Percentiles rank a stretch among this genome's conserved stretches.
Conservation (phyloP, 371 early-diverging fungal species). For the Rhizomucor miehei region DNA sequence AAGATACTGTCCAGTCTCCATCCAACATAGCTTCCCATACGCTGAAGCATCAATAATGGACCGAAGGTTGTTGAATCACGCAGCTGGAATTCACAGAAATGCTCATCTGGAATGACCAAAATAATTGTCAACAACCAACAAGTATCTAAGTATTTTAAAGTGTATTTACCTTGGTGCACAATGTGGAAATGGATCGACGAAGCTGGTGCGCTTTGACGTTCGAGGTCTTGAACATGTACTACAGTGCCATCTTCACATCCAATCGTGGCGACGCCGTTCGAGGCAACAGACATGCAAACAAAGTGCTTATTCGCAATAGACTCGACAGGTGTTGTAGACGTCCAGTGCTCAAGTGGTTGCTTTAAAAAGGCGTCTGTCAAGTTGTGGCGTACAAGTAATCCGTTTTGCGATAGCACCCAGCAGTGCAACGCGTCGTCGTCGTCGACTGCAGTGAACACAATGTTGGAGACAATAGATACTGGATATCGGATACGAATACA, state of each 20-base stretch:
- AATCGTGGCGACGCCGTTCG: slow-evolving; percentile 8
- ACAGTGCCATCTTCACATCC: slow-evolving; percentile 7
- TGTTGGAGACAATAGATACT: slow-evolving; percentile 2
- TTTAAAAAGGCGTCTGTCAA: neutral
- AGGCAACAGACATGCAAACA: slow-evolving; percentile 4
- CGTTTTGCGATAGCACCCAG: slow-evolving; percentile 8
- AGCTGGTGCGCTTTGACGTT: slow-evolving; percentile 1
- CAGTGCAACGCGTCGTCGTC: slow-evolving; percentile 2
- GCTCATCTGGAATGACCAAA: neutral
- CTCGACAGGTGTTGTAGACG: neutral
- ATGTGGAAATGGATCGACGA: neutral
- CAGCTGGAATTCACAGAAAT: slow-evolving; percentile 5
- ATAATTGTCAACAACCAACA: no score
- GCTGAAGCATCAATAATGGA: slow-evolving; percentile 1
- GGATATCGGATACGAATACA: slow-evolving; percentile 4
- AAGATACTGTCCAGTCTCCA: neutral
- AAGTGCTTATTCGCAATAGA: neutral
- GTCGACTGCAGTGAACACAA: slow-evolving; percentile 3
- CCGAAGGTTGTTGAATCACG: neutral
- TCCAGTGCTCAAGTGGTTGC: neutral
- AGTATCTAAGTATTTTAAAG: no score
- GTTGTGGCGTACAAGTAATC: slow-evolving; percentile 7
- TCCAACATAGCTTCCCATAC: neutral
- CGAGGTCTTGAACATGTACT: slow-evolving; percentile 8
- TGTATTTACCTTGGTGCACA: slow-evolving; percentile 6